Percentiles rank a stretch among this genome's conserved stretches.
Conservation (phyloP, 371 early-diverging fungal species). For the Rhizopus arrhizus region DNA sequence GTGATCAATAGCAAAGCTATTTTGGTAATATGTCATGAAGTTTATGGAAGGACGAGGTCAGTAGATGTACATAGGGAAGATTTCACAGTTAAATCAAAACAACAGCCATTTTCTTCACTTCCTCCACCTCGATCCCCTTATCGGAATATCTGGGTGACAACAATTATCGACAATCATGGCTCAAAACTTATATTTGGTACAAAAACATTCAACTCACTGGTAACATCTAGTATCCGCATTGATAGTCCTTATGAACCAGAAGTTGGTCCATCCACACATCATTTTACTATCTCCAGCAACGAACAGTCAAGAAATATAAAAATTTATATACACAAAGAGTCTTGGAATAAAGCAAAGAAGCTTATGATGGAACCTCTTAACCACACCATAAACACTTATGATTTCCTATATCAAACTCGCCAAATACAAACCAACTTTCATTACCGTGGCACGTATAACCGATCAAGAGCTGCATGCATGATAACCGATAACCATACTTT, state of each 20-base stretch:
- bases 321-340: constrained; percentile 5
- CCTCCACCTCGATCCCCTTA: neutral
- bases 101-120: constrained; percentile 1
- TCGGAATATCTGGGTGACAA: constrained; percentile 5
- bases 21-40: constrained; percentile 6
- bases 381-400: constrained; percentile 1
- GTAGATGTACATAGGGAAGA: constrained; percentile 4
- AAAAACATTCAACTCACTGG: constrained; percentile 5
- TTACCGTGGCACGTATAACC: neutral
- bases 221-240: constrained; percentile 4
- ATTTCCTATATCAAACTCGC: constrained; percentile 3
- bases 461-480: constrained; percentile 1
- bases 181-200: constrained; percentile 3
- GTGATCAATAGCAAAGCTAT: constrained; percentile 1
- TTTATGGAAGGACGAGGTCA: constrained; percentile 8
- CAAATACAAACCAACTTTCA: constrained; percentile 3
- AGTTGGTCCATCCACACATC: neutral
- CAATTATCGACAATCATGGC: constrained; percentile 5
- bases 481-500: constrained; percentile 4
- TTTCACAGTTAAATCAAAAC: constrained; percentile 1
- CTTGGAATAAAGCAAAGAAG: constrained; percentile 3
- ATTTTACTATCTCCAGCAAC: neutral
- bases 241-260: constrained; percentile 2
- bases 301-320: neutral
- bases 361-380: constrained; percentile 2